Evolutionary conservation across 768 basidiomycete species (phyloP).

Genomic region (Podaxis carcinomalis): DNA sequence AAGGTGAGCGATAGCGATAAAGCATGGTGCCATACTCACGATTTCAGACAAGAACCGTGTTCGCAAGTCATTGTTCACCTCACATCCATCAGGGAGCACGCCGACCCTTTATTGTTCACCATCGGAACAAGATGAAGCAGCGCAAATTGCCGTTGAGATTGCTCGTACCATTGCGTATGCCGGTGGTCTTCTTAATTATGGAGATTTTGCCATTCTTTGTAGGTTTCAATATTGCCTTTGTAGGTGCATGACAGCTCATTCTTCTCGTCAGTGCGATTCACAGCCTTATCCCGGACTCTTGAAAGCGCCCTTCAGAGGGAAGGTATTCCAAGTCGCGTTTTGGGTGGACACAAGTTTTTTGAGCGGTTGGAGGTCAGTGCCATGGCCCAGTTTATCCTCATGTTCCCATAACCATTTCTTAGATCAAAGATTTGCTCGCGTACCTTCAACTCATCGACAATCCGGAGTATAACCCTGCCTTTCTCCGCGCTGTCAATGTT

Average conservation of each 20-base stretch:
- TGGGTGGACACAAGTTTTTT: slow-evolving; percentile 85
- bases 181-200: slow-evolving; percentile 66
- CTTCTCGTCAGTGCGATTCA: slow-evolving; percentile 63
- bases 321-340: slow-evolving; percentile 71
- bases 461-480: slow-evolving; percentile 59
- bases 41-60: slow-evolving; percentile 67
- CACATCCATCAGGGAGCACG: slow-evolving; percentile 55
- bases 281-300: slow-evolving; percentile 70
- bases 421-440: slow-evolving; percentile 80
- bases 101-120: slow-evolving; percentile 55
- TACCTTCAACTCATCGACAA: slow-evolving; percentile 85
- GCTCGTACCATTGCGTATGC: slow-evolving; percentile 70
- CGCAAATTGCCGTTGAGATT: slow-evolving; percentile 73
- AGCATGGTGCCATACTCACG: background rate
- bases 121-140: slow-evolving; percentile 60
- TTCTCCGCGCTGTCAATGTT: slow-evolving; percentile 66
- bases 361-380: slow-evolving; percentile 67
- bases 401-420: background rate
- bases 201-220: slow-evolving; percentile 85
- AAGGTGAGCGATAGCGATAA: slow-evolving; percentile 48
- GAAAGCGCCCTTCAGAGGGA: slow-evolving; percentile 75
- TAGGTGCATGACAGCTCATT: background rate
- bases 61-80: slow-evolving; percentile 66
- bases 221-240: slow-evolving; percentile 21
- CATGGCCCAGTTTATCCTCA: background rate